Percentiles rank a stretch among this genome's conserved stretches.
Evolutionary conservation across 2,329 filamentous ascomycete species (phyloP).

Genomic region (Clarireedia hainanense): DNA sequence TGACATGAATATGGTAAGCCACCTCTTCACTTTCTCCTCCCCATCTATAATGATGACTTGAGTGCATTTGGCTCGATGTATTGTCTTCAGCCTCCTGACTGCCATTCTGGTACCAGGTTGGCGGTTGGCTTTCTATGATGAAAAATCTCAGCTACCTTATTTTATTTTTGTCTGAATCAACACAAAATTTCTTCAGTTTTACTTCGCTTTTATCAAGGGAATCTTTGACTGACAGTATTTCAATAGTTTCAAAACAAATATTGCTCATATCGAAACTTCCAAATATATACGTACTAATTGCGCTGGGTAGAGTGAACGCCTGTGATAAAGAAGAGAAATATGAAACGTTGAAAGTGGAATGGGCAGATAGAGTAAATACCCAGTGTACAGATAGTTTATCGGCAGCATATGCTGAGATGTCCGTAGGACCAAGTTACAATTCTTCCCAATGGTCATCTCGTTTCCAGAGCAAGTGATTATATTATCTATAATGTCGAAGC

Average conservation of each 20-base stretch:
- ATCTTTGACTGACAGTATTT: conserved; percentile 20
- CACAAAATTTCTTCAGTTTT: conserved; percentile 1
- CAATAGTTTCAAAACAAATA: neutral
- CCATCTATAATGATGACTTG: conserved; percentile 82
- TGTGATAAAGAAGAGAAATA: conserved; percentile 90
- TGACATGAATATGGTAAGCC: conserved; percentile 23
- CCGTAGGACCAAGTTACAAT: conserved; percentile 77
- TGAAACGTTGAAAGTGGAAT: conserved; percentile 72
- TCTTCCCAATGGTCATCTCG: conserved; percentile 86
- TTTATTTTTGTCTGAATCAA: conserved; percentile 72
- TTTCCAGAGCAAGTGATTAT: conserved; percentile 94
- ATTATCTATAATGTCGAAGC: conserved; percentile 99
- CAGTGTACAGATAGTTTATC: conserved; percentile 31
- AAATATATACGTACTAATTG: conserved; percentile 1
- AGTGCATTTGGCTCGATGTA: conserved; percentile 99
- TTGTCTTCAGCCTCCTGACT: conserved; percentile 55
- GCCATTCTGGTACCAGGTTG: conserved; percentile 67
- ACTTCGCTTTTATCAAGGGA: conserved; percentile 1
- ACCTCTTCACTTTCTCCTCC: conserved; percentile 23
- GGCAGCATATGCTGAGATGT: conserved; percentile 31
- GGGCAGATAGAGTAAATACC: conserved; percentile 73
- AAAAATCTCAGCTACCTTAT: conserved; percentile 99
- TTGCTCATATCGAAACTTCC: neutral
- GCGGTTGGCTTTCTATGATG: conserved; percentile 82
- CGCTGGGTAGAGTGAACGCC: conserved; percentile 67